Evolutionary conservation across 176 grass and related monocot species (phyloP).

Genomic region (Raddia guianensis): DNA sequence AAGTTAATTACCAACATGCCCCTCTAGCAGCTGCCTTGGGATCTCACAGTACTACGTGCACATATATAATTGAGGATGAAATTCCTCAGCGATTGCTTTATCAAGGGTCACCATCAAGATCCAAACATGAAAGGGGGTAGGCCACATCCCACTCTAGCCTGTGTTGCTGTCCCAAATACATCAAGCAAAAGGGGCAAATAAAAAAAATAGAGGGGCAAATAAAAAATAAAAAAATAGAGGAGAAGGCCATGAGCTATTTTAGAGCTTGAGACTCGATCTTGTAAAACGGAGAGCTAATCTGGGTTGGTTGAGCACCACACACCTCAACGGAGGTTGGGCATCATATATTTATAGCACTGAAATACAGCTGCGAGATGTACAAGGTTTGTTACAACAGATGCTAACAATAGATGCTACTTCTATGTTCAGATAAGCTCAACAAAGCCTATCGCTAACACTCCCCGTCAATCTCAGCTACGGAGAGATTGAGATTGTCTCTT

Average conservation of each 20-base stretch:
- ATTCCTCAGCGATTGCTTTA: constrained; percentile 10
- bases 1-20: background rate
- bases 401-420: too few species aligned
- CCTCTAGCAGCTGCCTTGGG: background rate
- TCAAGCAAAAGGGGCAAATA: background rate
- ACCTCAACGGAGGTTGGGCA: too few species aligned
- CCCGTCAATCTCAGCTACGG: too few species aligned
- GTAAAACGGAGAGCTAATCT: too few species aligned
- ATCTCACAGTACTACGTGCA: background rate
- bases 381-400: too few species aligned
- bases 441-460: too few species aligned
- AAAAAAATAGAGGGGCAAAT: background rate
- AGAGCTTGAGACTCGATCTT: background rate
- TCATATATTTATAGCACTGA: too few species aligned
- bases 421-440: too few species aligned
- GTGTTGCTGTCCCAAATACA: background rate
- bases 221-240: background rate
- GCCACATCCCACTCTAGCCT: constrained; percentile 1
- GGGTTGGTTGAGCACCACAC: too few species aligned
- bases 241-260: background rate
- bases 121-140: background rate
- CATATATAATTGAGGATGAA: background rate
- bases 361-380: too few species aligned
- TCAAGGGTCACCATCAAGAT: constrained; percentile 11
- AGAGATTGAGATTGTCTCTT: too few species aligned